Evolutionary conservation across 352 stramenopile species (phyloP), one percentile per base, ranked within the genome.

Genomic region (Phytophthora meadii): DNA sequence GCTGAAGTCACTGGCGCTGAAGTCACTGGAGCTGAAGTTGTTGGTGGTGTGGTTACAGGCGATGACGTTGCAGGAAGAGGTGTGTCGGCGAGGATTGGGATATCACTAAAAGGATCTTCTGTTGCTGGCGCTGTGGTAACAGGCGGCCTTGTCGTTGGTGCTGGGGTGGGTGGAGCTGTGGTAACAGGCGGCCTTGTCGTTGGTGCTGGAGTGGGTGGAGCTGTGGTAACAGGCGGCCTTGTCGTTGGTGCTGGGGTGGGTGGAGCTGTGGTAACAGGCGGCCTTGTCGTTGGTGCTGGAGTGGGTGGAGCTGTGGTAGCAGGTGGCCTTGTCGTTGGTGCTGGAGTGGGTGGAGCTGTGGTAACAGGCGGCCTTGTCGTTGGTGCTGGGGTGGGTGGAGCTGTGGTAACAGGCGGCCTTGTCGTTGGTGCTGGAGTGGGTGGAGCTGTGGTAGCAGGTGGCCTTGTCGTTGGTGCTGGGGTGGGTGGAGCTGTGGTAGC

Each of bases 381-480:
- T 17, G 61, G 37, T 1, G 60, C 42, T n/a, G 14, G 10, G 6
- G 56, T 34, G 12, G 11, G 32, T 30, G 36, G 14, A 8, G 56
- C 22, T 7, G 28, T 42, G 3, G 45, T 55, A 9, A 28, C 24
- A 17, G 50, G 50, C 1, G 49, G 19, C 34, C 6, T 6, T 53
- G 12, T 67, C 5, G 19, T 32, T 19, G 60, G 36, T 14, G 42
- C 32, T 19, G 46, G 28, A 1, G 59, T 50, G 1, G 42, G 37
- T 46, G 65, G 60, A 15, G 49, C 19, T 17, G 27, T 27, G 22
- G 30, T 58, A 15, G 34, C 36, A 37, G 68, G 45, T 8, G 30
- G 30, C 28, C 54, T 25, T 28, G 48, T 65, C 8, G 32, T 27
- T 51, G 54, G 28, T 4, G 48, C 47, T 28, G 47, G 50, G 25